Percentiles rank a stretch among this genome's conserved stretches.
Evolutionary conservation across 116 monocot genomes (phyloP).

Genomic region (Dioscorea cayenensis): DNA sequence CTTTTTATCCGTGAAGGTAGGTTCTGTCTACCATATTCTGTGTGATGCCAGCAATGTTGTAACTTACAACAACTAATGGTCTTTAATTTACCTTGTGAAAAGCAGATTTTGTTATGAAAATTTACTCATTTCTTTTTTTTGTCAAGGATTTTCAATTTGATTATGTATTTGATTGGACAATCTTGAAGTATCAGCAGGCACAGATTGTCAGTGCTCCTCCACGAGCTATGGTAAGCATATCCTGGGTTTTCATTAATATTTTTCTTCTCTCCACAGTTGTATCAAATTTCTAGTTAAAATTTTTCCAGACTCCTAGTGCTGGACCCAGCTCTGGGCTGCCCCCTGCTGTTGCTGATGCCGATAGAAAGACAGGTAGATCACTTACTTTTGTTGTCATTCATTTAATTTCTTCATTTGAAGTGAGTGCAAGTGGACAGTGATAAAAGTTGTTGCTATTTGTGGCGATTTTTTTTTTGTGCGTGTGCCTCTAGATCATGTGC

Average conservation of each 20-base stretch:
- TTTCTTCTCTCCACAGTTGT: neutral
- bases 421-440: too few species aligned
- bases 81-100: too few species aligned
- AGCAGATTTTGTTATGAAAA: too few species aligned
- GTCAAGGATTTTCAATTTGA: constrained; percentile 86
- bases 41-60: too few species aligned
- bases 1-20: constrained; percentile 92
- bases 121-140: neutral
- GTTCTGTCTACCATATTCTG: neutral
- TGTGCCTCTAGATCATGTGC: too few species aligned
- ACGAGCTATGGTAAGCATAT: constrained; percentile 44
- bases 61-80: too few species aligned
- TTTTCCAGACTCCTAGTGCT: constrained; percentile 43
- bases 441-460: too few species aligned
- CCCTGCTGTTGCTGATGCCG: constrained; percentile 35
- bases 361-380: constrained; percentile 50
- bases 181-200: constrained; percentile 82
- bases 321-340: constrained; percentile 58
- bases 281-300: neutral
- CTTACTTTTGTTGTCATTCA: too few species aligned
- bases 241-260: neutral
- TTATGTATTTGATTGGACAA: constrained; percentile 95
- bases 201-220: constrained; percentile 55
- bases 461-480: too few species aligned
- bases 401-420: neutral